phyloP scores from a whole-genome alignment of 148 eudicot species.

The Arbutus unedo region DNA sequence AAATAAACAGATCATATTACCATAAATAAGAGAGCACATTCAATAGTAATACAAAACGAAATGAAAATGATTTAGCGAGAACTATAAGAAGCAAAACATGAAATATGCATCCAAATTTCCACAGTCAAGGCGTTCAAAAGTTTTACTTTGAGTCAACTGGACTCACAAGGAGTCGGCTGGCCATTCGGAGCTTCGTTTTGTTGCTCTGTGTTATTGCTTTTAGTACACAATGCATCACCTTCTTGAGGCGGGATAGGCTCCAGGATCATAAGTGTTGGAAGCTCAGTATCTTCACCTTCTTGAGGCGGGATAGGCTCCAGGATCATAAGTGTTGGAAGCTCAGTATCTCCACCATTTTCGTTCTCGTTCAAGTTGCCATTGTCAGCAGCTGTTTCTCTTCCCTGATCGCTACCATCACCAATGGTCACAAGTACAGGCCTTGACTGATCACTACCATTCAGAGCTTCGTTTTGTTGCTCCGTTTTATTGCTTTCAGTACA shows the following conservation, averaged over 20 bases:
- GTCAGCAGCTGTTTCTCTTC: no score
- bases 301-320: neutral
- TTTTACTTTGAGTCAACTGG: constrained; percentile 4
- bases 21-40: neutral
- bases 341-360: neutral
- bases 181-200: neutral
- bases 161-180: neutral
- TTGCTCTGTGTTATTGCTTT: neutral
- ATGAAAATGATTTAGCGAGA: neutral
- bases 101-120: neutral
- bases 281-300: neutral
- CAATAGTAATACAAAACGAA: neutral
- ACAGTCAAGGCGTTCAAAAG: neutral
- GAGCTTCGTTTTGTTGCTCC: neutral
- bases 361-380: no score
- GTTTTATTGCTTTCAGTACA: neutral
- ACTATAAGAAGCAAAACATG: neutral
- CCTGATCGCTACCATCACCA: no score
- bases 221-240: neutral
- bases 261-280: neutral
- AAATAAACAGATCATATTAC: neutral
- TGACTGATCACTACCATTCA: neutral
- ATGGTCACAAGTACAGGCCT: no score
- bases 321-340: neutral
- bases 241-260: neutral